Conservation (phyloP, 257 asterid species). For the Linaria vulgaris region DNA sequence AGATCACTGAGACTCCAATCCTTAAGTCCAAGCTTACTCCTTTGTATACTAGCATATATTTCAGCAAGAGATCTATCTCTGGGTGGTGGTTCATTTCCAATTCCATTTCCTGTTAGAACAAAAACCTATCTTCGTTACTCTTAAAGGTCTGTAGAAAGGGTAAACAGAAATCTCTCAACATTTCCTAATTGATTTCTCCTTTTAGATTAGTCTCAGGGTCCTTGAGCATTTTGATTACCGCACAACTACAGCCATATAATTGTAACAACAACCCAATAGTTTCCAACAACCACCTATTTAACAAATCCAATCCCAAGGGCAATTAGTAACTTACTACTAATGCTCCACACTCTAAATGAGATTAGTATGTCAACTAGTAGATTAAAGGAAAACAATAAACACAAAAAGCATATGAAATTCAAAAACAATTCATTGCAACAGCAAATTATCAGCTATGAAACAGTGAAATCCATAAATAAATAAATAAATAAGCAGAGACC, state of each 20-base stretch:
- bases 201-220: background rate
- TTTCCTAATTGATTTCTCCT: too few relatives aligned
- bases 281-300: background rate
- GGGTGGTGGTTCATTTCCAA: conserved; percentile 56
- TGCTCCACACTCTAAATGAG: background rate
- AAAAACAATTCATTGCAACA: background rate
- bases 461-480: background rate
- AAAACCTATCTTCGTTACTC: background rate
- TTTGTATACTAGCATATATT: conserved; percentile 75
- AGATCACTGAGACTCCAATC: conserved; percentile 97
- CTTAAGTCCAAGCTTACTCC: conserved; percentile 86
- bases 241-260: background rate
- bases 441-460: background rate
- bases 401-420: background rate
- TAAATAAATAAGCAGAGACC: conserved; percentile 37
- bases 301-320: background rate
- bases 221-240: background rate
- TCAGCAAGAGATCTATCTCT: conserved; percentile 65
- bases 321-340: background rate
- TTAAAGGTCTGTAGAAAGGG: too few relatives aligned
- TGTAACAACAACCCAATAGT: background rate
- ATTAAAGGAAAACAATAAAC: too few relatives aligned
- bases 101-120: conserved; percentile 53
- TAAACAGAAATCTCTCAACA: background rate
- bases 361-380: too few relatives aligned